Evolutionary conservation across 805 yeast species (phyloP).

Genomic region (Phaffomyces opuntiae): DNA sequence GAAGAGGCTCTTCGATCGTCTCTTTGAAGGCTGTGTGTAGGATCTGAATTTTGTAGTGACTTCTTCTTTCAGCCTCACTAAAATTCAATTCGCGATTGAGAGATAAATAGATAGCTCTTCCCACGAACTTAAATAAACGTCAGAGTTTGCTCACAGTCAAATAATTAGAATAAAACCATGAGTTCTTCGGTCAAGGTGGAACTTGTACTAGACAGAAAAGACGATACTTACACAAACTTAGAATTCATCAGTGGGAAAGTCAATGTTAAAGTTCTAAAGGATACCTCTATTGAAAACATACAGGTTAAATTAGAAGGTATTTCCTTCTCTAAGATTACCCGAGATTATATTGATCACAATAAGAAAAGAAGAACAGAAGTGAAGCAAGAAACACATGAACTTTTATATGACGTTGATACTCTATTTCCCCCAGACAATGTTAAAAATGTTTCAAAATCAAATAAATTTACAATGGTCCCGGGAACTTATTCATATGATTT

Average conservation of each 20-base stretch:
- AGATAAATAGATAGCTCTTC: no score
- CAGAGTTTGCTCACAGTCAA: background rate
- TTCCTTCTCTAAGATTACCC: slow-evolving; percentile 32
- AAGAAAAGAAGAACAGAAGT: slow-evolving; percentile 5
- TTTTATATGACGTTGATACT: slow-evolving; percentile 41
- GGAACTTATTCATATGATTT: slow-evolving; percentile 47
- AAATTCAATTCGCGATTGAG: no score
- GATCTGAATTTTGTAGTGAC: no score
- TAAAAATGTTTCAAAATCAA: slow-evolving; percentile 34
- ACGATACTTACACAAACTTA: slow-evolving; percentile 7
- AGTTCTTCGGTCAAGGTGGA: slow-evolving; percentile 2
- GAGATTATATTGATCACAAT: slow-evolving; percentile 4
- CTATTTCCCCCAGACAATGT: slow-evolving; percentile 49
- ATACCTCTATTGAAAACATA: slow-evolving; percentile 38
- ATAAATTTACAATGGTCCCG: slow-evolving; percentile 27
- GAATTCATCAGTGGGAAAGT: slow-evolving; percentile 16
- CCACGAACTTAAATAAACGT: background rate
- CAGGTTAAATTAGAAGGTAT: slow-evolving; percentile 49
- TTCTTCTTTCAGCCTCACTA: no score
- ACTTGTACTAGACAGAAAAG: background rate
- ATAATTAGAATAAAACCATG: background rate
- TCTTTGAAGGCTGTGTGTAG: no score
- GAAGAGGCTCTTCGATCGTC: no score
- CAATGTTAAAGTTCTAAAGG: slow-evolving; percentile 11
- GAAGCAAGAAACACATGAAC: slow-evolving; percentile 27